These are phyloP conservation scores for Dalbergia oliveri DNA, from an alignment of 306 rosid species.

Conservation along the genomic window DNA sequence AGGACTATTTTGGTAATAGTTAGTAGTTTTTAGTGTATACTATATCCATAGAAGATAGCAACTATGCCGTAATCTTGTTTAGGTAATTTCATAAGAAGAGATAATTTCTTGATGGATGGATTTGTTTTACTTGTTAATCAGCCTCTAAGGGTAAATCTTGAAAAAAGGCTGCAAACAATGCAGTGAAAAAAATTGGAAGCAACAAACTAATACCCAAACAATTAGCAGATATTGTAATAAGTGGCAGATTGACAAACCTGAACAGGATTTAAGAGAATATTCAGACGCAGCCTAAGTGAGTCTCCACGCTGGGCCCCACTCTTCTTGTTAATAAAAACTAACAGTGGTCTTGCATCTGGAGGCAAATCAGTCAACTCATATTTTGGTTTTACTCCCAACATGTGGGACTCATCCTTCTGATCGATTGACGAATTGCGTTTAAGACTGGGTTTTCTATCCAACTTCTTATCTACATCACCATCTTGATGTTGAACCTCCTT, in stretches of 20 bases:
- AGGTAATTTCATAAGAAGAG: constrained; percentile 21
- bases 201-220: constrained; percentile 29
- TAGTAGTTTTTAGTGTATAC: constrained; percentile 25
- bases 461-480: constrained; percentile 60
- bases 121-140: constrained; percentile 14
- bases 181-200: constrained; percentile 29
- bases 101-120: constrained; percentile 11
- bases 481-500: constrained; percentile 70
- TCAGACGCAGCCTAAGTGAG: constrained; percentile 82
- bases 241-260: constrained; percentile 75
- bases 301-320: constrained; percentile 99
- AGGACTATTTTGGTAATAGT: not conserved
- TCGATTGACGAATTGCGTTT: constrained; percentile 61
- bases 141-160: constrained; percentile 30
- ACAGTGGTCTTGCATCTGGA: constrained; percentile 89
- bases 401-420: constrained; percentile 75
- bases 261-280: constrained; percentile 86
- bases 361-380: constrained; percentile 86
- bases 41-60: constrained; percentile 33
- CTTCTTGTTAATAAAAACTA: constrained; percentile 96
- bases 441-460: constrained; percentile 66
- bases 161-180: constrained; percentile 20
- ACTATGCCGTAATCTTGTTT: constrained; percentile 5
- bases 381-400: constrained; percentile 66
- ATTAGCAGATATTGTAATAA: constrained; percentile 38